phyloP scores from a whole-genome alignment of 495 filamentous ascomycete species.

The Tuber aestivum region DNA sequence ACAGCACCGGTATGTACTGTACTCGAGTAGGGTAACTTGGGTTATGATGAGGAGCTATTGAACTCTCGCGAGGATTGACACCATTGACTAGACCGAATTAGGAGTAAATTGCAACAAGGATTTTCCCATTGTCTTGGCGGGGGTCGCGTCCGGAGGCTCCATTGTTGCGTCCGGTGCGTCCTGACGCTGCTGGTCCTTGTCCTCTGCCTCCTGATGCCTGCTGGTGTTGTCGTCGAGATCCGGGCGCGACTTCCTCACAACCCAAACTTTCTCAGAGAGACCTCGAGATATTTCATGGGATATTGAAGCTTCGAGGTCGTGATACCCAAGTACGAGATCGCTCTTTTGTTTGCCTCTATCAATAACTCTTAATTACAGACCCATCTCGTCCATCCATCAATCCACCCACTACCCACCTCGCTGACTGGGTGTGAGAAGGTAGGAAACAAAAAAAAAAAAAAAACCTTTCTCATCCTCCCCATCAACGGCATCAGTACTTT shows the following conservation, averaged over 20 bases:
- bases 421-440: not conserved
- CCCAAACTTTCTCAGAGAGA: not conserved
- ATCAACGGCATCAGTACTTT: not conserved
- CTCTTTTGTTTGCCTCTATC: conserved; percentile 1
- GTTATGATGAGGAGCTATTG: not conserved
- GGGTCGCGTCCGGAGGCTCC: not conserved
- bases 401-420: not conserved
- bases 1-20: no score
- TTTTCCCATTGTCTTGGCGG: not conserved
- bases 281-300: not conserved
- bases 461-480: not conserved
- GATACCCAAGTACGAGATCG: not conserved
- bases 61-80: not conserved
- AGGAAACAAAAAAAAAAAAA: not conserved
- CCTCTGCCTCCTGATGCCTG: not conserved
- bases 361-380: not conserved
- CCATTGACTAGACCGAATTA: not conserved
- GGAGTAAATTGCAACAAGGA: conserved; percentile 1
- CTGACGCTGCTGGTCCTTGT: not conserved
- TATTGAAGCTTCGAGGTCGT: not conserved
- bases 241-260: not conserved
- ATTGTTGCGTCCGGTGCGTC: not conserved
- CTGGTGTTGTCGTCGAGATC: conserved; percentile 10
- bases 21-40: not conserved
- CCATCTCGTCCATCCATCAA: not conserved